phyloP scores from a whole-genome alignment of 2,329 filamentous ascomycete genomes.

The Allantophomopsis lycopodina region DNA sequence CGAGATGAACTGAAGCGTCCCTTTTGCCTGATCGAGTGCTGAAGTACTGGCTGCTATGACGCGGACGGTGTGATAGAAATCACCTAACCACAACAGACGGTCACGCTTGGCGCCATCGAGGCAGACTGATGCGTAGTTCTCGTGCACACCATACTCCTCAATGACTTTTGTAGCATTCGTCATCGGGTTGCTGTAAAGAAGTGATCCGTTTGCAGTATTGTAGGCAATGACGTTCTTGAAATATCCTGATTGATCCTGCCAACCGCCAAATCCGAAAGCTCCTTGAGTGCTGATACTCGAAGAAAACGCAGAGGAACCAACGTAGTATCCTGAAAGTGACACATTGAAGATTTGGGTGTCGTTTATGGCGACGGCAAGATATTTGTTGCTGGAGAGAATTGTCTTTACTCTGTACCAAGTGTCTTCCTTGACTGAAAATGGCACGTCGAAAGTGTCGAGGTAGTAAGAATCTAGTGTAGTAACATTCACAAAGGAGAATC shows the following conservation, averaged over 20 bases:
- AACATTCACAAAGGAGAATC: constrained; percentile 22
- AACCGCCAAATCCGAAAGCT: constrained; percentile 26
- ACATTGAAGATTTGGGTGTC: constrained; percentile 10
- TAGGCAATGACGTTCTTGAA: constrained; percentile 20
- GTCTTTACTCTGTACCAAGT: constrained; percentile 25
- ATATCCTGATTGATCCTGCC: constrained; percentile 23
- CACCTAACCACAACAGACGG: constrained; percentile 25
- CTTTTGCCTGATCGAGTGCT: constrained; percentile 20
- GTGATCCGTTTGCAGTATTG: constrained; percentile 15
- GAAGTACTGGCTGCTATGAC: constrained; percentile 22
- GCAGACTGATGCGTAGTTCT: constrained; percentile 21
- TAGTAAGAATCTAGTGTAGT: constrained; percentile 16
- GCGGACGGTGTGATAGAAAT: constrained; percentile 25
- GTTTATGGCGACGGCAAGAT: constrained; percentile 18
- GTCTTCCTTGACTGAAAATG: constrained; percentile 16
- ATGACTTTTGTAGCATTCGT: constrained; percentile 13
- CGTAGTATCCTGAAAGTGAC: constrained; percentile 3
- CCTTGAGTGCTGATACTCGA: constrained; percentile 11
- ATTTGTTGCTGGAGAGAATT: constrained; percentile 13
- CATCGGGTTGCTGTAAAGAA: constrained; percentile 19
- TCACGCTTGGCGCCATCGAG: constrained; percentile 27
- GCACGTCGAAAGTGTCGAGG: constrained; percentile 14
- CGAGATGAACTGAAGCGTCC: constrained; percentile 19
- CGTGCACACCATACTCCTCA: constrained; percentile 22
- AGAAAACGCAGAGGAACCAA: constrained; percentile 2